These are phyloP conservation scores for Arctium minus DNA, from an alignment of 129 eudicot genomes.

Conservation along the genomic window DNA sequence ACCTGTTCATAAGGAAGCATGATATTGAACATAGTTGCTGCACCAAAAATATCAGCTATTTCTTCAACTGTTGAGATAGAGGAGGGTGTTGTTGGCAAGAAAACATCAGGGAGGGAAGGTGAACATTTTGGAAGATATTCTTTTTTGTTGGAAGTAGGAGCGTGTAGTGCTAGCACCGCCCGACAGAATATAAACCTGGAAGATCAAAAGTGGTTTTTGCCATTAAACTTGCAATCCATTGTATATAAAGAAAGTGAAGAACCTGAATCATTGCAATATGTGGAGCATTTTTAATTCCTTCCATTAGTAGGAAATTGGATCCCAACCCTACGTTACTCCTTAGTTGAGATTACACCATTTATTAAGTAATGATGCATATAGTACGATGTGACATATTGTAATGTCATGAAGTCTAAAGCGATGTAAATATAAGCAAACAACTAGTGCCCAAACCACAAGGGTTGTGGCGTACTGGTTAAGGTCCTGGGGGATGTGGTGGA, in stretches of 20 bases:
- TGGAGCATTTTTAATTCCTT: neutral
- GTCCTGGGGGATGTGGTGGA: too few relatives aligned
- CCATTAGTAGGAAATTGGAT: neutral
- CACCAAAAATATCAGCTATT: slow-evolving; percentile 60
- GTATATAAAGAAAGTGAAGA: neutral
- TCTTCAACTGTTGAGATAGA: slow-evolving; percentile 43
- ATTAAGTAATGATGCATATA: neutral
- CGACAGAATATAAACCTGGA: slow-evolving; percentile 73
- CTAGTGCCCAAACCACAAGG: too few relatives aligned
- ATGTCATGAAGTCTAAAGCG: too few relatives aligned
- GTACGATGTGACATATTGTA: too few relatives aligned
- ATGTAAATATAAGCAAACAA: too few relatives aligned
- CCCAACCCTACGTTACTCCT: neutral
- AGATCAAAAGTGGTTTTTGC: neutral
- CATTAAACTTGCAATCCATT: neutral
- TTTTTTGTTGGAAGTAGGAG: slow-evolving; percentile 45
- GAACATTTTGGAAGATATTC: slow-evolving; percentile 68
- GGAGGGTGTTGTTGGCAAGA: slow-evolving; percentile 41
- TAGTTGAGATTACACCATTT: neutral
- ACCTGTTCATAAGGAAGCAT: slow-evolving; percentile 19
- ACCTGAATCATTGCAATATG: neutral
- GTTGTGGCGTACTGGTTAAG: too few relatives aligned
- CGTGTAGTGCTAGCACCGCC: slow-evolving; percentile 49
- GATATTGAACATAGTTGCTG: slow-evolving; percentile 46
- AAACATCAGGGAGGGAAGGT: slow-evolving; percentile 62